Evolutionary conservation across 345 rosid genomes (phyloP), one percentile per base, ranked within the genome.

Genomic region (Pistacia atlantica): DNA sequence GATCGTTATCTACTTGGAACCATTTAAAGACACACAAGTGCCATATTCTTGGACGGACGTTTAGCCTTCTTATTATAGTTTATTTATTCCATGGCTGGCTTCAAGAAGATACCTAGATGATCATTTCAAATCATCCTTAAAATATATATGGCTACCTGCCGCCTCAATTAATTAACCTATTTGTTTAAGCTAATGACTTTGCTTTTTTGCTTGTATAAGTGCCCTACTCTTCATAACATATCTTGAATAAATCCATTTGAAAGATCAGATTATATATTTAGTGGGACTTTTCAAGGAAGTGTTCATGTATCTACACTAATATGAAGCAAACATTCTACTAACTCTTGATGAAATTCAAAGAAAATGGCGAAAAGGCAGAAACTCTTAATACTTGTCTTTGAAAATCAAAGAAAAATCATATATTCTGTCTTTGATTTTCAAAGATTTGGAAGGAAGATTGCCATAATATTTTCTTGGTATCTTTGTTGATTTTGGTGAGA

Each of bases 401-500:
- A 25, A 25, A 25, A 25, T 25, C 25, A 25, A 25, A 25, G 25
- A 25, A 57, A 78, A 46, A 63, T 58, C 73, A 75, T 65, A 75
- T 78, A 75, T 78, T 80, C 77, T 58, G 42, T 80, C 70, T 63
- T 56, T 65, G 76, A 79, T 84, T 82, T 77, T 67, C 74, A 69
- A 72, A 78, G 82, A 77, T 77, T 81, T 79, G 77, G 0, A 48
- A n/a, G 38, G 56, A 55, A 61, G 16, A 80, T 28, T 13, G 68
- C n/a, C 37, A 46, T 52, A 72, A 73, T 73, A 73, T 69, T 25
- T 48, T 33, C 45, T 38, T 68, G 79, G 79, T 70, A 65, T 67
- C 72, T 35, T 75, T 42, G 58, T 37, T 60, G 73, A 65, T 75
- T 61, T 78, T 56, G 8, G 46, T n/a, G 48, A 37, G n/a, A 49